Evolutionary conservation across 805 yeast genomes (phyloP).

Genomic region (Metschnikowia peoriensis): DNA sequence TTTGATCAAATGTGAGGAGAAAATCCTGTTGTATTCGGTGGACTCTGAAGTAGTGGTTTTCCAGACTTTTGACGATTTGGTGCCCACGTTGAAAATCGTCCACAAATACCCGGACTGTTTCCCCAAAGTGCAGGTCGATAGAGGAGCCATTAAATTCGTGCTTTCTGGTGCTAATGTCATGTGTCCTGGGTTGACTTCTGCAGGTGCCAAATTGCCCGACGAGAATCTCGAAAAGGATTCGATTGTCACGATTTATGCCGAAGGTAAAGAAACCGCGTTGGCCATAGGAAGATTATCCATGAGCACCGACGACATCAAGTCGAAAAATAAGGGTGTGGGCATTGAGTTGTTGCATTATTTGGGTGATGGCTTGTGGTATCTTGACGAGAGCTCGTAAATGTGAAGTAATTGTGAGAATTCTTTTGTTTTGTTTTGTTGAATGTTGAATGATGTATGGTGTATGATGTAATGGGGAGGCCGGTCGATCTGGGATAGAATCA

Average conservation of each 20-base stretch:
- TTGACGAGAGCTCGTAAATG: conserved; percentile 33
- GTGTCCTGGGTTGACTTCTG: conserved; percentile 92
- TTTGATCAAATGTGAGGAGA: conserved; percentile 84
- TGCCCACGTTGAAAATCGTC: conserved; percentile 72
- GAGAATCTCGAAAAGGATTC: conserved; percentile 63
- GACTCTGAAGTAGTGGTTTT: conserved; percentile 73
- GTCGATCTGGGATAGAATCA: neutral
- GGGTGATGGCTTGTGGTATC: conserved; percentile 87
- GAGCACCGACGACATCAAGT: conserved; percentile 87
- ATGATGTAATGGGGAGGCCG: neutral
- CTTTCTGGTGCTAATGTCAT: conserved; percentile 94
- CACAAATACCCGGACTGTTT: conserved; percentile 82
- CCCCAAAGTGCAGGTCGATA: conserved; percentile 85
- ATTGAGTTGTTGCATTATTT: conserved; percentile 78
- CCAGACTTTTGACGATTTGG: conserved; percentile 77
- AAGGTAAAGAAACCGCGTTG: conserved; percentile 86
- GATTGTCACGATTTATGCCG: conserved; percentile 84
- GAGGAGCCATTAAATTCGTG: conserved; percentile 95
- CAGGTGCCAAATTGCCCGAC: conserved; percentile 81
- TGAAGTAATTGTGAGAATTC: neutral
- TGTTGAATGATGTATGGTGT: too few relatives aligned
- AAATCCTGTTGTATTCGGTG: conserved; percentile 71
- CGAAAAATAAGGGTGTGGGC: conserved; percentile 83
- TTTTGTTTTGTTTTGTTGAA: too few relatives aligned
- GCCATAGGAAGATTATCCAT: conserved; percentile 86